Evolutionary conservation across 2,329 filamentous ascomycete genomes (phyloP).

Genomic region (Monascus ruber): DNA sequence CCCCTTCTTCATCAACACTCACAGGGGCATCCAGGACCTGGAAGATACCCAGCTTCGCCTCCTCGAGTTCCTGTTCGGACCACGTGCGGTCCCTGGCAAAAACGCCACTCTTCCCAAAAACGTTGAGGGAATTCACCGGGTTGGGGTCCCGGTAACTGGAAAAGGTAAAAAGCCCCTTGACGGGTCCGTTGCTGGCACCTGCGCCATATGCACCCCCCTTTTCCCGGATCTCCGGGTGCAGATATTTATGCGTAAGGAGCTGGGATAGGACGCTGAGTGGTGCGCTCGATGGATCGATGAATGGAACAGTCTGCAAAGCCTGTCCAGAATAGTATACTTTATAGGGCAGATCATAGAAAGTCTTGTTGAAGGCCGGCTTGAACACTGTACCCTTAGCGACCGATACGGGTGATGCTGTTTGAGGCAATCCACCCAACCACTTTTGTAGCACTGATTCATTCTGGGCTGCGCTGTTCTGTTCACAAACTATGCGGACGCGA

Average conservation of each 20-base stretch:
- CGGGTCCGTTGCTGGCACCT: conserved; percentile 67
- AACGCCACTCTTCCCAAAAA: conserved; percentile 70
- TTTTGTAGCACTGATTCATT: conserved; percentile 61
- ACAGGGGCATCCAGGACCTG: conserved; percentile 81
- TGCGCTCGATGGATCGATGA: conserved; percentile 62
- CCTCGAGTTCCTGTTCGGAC: conserved; percentile 77
- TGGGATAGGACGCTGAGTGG: conserved; percentile 81
- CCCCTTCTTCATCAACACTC: conserved; percentile 77
- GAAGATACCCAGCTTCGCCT: conserved; percentile 92
- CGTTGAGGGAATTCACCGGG: conserved; percentile 71
- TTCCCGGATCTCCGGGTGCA: conserved; percentile 95
- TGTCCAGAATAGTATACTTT: conserved; percentile 92
- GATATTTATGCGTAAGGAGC: conserved; percentile 86
- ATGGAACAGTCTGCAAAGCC: conserved; percentile 72
- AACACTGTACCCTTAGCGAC: conserved; percentile 13
- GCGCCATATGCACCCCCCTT: conserved; percentile 96
- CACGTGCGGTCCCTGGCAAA: conserved; percentile 76
- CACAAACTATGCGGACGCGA: conserved; percentile 77
- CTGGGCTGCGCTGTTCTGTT: conserved; percentile 54
- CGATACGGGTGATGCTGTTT: conserved; percentile 27
- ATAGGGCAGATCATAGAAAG: conserved; percentile 89
- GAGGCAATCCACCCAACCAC: conserved; percentile 57
- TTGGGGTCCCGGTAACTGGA: conserved; percentile 97
- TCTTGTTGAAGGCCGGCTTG: conserved; percentile 44
- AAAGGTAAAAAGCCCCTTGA: conserved; percentile 83